phyloP scores from a whole-genome alignment of 331 rosid genomes.

The Quercus lobata region DNA sequence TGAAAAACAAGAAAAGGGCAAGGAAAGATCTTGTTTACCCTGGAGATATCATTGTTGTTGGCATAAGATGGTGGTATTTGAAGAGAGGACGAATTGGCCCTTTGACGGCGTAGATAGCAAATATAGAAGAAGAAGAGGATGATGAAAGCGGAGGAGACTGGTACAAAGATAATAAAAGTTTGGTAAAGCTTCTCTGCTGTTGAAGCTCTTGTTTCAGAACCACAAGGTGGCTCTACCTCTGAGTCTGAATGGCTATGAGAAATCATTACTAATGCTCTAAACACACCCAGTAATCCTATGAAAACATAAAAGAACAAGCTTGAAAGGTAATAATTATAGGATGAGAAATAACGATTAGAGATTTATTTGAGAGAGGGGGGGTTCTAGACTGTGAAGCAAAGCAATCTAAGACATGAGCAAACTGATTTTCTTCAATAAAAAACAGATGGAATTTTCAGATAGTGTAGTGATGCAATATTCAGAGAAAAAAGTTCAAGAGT shows the following conservation, averaged over 20 bases:
- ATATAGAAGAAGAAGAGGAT: constrained; percentile 64
- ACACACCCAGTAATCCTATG: constrained; percentile 12
- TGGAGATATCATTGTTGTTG: constrained; percentile 17
- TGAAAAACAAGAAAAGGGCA: neutral
- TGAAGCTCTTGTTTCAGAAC: constrained; percentile 27
- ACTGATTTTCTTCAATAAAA: neutral
- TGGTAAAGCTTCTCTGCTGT: constrained; percentile 45
- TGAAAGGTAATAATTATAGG: neutral
- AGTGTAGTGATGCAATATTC: neutral
- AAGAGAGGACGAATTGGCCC: constrained; percentile 55
- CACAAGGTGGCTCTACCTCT: constrained; percentile 23
- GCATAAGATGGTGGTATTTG: constrained; percentile 32
- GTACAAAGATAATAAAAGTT: constrained; percentile 60
- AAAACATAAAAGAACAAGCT: neutral
- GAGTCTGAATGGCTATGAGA: constrained; percentile 13
- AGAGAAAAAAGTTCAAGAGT: neutral
- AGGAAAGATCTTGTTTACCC: constrained; percentile 20
- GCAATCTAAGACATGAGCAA: neutral
- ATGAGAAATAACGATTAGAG: neutral
- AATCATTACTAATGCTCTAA: constrained; percentile 17
- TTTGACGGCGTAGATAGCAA: constrained; percentile 69
- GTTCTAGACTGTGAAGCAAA: neutral
- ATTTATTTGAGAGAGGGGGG: neutral
- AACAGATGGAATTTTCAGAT: neutral
- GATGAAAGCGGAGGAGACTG: constrained; percentile 56